phyloP scores from a whole-genome alignment of 768 basidiomycete species.

The Auricularia sp. region DNA sequence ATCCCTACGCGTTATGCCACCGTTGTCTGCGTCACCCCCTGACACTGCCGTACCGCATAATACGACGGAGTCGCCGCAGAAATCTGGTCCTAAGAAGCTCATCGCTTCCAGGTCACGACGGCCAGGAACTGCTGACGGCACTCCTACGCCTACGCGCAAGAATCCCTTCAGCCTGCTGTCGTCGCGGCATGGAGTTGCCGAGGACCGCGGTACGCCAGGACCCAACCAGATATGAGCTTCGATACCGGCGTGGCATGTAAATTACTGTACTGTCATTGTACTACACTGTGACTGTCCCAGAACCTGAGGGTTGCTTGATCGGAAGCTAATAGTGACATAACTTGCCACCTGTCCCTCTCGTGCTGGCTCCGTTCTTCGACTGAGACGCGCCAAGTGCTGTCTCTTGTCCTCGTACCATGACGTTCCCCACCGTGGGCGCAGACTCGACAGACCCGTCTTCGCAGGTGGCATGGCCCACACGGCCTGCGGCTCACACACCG shows the following conservation, averaged over 20 bases:
- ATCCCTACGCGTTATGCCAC: not conserved
- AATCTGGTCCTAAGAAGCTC: not conserved
- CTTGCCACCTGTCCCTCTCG: not conserved
- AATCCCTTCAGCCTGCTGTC: not conserved
- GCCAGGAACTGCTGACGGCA: not conserved
- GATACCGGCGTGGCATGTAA: too few relatives aligned
- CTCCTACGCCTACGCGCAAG: not conserved
- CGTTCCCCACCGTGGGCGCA: slow-evolving; percentile 40
- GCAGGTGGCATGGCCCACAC: slow-evolving; percentile 66
- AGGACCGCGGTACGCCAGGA: not conserved
- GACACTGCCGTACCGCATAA: not conserved
- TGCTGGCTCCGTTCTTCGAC: not conserved
- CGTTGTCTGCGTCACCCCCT: not conserved
- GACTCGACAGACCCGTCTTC: slow-evolving; percentile 69
- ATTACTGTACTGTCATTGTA: too few relatives aligned
- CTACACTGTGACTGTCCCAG: not conserved
- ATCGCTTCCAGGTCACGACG: not conserved
- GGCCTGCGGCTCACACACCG: not conserved
- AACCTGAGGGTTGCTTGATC: not conserved
- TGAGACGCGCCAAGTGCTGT: not conserved
- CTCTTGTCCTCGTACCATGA: slow-evolving; percentile 29
- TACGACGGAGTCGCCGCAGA: not conserved
- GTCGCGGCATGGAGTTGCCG: not conserved
- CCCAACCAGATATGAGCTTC: not conserved
- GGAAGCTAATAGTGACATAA: not conserved